These are phyloP conservation scores for Aurifilum marmelostoma DNA, from an alignment of 2,329 filamentous ascomycete species.

Conservation along the genomic window DNA sequence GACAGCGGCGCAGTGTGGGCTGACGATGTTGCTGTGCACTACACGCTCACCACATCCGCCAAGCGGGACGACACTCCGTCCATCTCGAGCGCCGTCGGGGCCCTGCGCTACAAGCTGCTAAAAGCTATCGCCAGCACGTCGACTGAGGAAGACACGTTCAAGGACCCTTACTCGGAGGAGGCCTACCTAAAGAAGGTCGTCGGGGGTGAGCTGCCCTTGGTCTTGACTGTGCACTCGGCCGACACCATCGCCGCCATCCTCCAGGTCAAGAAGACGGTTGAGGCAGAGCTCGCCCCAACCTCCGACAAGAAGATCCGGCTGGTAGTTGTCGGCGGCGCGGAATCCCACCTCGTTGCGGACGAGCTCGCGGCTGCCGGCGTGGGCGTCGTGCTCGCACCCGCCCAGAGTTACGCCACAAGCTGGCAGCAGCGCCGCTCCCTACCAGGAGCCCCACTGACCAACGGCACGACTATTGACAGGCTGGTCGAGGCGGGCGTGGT, in stretches of 20 bases:
- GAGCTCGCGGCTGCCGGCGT: slow-evolving; percentile 61
- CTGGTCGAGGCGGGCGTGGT: slow-evolving; percentile 62
- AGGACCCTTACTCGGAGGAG: slow-evolving; percentile 51
- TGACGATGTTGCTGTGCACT: slow-evolving; percentile 59
- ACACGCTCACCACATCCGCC: slow-evolving; percentile 54
- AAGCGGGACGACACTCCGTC: slow-evolving; percentile 52
- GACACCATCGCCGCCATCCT: slow-evolving; percentile 64
- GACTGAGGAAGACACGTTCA: slow-evolving; percentile 37
- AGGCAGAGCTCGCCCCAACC: slow-evolving; percentile 42
- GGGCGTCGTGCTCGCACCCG: slow-evolving; percentile 62
- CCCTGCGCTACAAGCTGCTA: slow-evolving; percentile 57
- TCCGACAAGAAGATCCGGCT: slow-evolving; percentile 47
- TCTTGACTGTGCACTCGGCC: slow-evolving; percentile 63
- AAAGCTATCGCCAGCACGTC: slow-evolving; percentile 45
- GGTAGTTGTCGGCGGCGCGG: slow-evolving; percentile 64
- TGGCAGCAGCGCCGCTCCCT: slow-evolving; percentile 68
- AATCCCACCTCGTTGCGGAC: slow-evolving; percentile 61
- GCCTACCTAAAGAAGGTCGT: slow-evolving; percentile 59
- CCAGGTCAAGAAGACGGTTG: slow-evolving; percentile 60
- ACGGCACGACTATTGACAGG: slow-evolving; percentile 63
- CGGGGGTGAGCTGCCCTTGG: slow-evolving; percentile 56
- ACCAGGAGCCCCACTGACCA: slow-evolving; percentile 67
- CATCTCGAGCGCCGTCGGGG: slow-evolving; percentile 57
- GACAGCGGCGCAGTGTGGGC: slow-evolving; percentile 56
- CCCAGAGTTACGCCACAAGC: slow-evolving; percentile 55